A percentile compares a stretch with the other conserved stretches of the same genome.
Evolutionary conservation across 805 yeast species (phyloP).

Genomic region (Yarrowia bubula): DNA sequence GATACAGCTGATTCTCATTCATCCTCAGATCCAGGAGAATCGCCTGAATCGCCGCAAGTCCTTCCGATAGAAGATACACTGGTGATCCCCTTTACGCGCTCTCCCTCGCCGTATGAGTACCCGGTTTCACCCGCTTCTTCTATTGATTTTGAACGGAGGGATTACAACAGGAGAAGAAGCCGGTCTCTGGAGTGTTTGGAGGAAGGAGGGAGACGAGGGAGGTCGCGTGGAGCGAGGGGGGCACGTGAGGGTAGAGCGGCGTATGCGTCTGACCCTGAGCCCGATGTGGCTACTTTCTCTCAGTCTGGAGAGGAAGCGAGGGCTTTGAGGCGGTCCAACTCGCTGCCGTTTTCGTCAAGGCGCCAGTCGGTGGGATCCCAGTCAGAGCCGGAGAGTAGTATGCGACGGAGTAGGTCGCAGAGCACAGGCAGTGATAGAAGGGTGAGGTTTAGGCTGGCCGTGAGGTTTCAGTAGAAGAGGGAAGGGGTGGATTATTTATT

Average conservation of each 20-base stretch:
- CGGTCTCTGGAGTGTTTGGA: conserved; percentile 8
- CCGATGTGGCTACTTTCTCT: not conserved
- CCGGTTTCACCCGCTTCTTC: conserved; percentile 1
- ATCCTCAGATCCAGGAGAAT: not conserved
- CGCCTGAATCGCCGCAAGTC: not conserved
- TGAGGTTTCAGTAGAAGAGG: not conserved
- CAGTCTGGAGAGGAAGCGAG: not conserved
- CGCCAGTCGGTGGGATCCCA: conserved; percentile 6
- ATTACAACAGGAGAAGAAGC: conserved; percentile 3
- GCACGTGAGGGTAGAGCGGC: not conserved
- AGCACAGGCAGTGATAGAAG: conserved; percentile 11
- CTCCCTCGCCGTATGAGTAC: conserved; percentile 17
- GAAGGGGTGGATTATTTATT: conserved; percentile 3
- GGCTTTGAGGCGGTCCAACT: not conserved
- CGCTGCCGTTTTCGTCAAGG: conserved; percentile 2
- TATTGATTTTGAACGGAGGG: not conserved
- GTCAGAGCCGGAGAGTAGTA: conserved; percentile 20
- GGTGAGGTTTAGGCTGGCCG: conserved; percentile 1
- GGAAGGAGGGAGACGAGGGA: not conserved
- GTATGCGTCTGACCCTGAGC: conserved; percentile 11
- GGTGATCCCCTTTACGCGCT: conserved; percentile 8
- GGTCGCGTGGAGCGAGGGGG: conserved; percentile 3
- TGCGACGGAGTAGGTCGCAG: conserved; percentile 8
- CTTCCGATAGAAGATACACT: conserved; percentile 12
- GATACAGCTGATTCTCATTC: not conserved